phyloP scores from a whole-genome alignment of 1,284 basidiomycete species.

The Acaromyces ingoldii region DNA sequence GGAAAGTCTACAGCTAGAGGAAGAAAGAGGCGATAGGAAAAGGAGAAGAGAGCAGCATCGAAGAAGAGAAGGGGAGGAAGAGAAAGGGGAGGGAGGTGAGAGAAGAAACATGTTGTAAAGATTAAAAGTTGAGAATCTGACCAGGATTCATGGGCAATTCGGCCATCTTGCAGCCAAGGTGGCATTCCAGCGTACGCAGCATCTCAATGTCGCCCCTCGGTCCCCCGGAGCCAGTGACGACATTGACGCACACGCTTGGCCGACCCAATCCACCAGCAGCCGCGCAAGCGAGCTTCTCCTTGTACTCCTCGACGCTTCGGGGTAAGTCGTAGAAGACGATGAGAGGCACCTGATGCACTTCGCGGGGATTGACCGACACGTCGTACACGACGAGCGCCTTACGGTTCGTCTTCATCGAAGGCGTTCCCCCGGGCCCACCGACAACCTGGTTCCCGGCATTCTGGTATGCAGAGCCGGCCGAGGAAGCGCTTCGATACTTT shows the following conservation, averaged over 20 bases:
- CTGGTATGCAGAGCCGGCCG: conserved; percentile 14
- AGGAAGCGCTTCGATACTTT: conserved; percentile 64
- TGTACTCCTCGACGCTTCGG: conserved; percentile 90
- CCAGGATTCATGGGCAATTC: conserved; percentile 30
- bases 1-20: no score
- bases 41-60: no score
- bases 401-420: conserved; percentile 25
- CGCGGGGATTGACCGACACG: conserved; percentile 78
- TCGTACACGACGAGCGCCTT: conserved; percentile 82
- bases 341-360: conserved; percentile 80
- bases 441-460: conserved; percentile 20
- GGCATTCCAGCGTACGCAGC: conserved; percentile 90
- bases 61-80: background rate
- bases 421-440: conserved; percentile 36
- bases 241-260: conserved; percentile 84
- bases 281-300: conserved; percentile 59
- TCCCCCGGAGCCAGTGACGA: conserved; percentile 90
- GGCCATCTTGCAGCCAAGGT: conserved; percentile 42
- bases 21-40: no score
- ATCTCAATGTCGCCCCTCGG: conserved; percentile 74
- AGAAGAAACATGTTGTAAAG: background rate
- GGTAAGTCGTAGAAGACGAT: conserved; percentile 79
- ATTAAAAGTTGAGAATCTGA: conserved; percentile 8
- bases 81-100: background rate
- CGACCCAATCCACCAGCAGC: conserved; percentile 73